Evolutionary conservation across 129 eudicot genomes (phyloP).

Genomic region (Tanacetum coccineum): DNA sequence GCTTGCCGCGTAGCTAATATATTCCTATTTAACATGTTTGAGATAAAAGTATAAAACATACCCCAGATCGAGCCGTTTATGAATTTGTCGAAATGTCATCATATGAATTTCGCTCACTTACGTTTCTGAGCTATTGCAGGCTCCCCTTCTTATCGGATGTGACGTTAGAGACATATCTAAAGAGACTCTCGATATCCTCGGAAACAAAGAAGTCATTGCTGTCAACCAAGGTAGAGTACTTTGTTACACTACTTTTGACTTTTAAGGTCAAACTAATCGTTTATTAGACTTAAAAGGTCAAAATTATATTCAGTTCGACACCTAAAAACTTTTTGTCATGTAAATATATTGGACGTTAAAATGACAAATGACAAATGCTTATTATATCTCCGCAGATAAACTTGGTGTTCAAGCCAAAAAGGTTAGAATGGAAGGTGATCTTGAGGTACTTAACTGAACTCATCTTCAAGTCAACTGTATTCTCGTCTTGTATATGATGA

Average conservation of each 20-base stretch:
- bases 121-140: constrained; percentile 36
- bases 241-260: constrained; percentile 2
- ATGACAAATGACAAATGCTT: constrained; percentile 18
- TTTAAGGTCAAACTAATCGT: background rate
- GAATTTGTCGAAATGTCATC: too few species aligned
- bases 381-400: constrained; percentile 39
- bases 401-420: constrained; percentile 91
- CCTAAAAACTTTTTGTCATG: background rate
- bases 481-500: constrained; percentile 4
- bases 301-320: background rate
- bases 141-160: constrained; percentile 89
- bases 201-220: constrained; percentile 76
- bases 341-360: background rate
- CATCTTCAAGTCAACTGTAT: constrained; percentile 10
- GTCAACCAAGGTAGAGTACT: constrained; percentile 65
- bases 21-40: too few species aligned
- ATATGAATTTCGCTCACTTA: background rate
- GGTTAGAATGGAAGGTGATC: constrained; percentile 69
- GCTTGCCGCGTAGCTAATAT: too few species aligned
- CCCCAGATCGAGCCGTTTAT: too few species aligned
- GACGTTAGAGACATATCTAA: constrained; percentile 57
- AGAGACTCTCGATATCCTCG: constrained; percentile 59
- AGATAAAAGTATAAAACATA: too few species aligned
- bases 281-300: background rate
- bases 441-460: constrained; percentile 54